Evolutionary conservation across 202 grass and related monocot species (phyloP).

Genomic region (Carex sylvatica): DNA sequence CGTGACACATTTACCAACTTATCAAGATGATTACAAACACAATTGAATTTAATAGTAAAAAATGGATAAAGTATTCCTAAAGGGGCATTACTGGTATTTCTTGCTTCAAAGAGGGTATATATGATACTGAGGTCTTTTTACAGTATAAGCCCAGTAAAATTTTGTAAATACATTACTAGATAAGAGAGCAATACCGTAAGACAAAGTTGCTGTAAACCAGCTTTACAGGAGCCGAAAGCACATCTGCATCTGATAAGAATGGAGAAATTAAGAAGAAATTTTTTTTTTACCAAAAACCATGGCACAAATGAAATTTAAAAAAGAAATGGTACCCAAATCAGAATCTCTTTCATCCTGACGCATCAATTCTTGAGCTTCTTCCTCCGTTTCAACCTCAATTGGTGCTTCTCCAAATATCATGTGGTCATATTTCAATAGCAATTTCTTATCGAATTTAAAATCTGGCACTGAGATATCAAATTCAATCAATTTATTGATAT

Average conservation of each 20-base stretch:
- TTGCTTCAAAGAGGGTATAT: neutral
- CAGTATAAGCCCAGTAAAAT: neutral
- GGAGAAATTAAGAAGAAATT: conserved; percentile 18
- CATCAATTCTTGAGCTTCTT: conserved; percentile 74
- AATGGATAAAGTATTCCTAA: neutral
- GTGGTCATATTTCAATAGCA: conserved; percentile 64
- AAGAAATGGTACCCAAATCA: conserved; percentile 49
- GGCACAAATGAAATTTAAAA: neutral
- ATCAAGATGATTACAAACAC: neutral
- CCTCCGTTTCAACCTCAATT: conserved; percentile 70
- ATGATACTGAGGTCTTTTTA: neutral
- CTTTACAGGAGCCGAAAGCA: conserved; percentile 95
- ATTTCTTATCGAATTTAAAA: conserved; percentile 67
- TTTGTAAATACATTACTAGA: neutral
- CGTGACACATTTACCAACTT: neutral
- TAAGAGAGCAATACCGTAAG: conserved; percentile 50
- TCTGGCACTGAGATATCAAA: conserved; percentile 58
- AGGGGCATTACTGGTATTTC: neutral
- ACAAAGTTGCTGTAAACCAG: conserved; percentile 92
- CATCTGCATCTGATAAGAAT: conserved; percentile 72
- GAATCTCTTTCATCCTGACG: conserved; percentile 71
- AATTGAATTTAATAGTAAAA: neutral
- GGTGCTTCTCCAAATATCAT: conserved; percentile 81
- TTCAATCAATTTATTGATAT: conserved; percentile 14
- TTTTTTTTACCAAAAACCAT: neutral